Evolutionary conservation across 164 flowering plant species (phyloP).

Genomic region (Annona squamosa): DNA sequence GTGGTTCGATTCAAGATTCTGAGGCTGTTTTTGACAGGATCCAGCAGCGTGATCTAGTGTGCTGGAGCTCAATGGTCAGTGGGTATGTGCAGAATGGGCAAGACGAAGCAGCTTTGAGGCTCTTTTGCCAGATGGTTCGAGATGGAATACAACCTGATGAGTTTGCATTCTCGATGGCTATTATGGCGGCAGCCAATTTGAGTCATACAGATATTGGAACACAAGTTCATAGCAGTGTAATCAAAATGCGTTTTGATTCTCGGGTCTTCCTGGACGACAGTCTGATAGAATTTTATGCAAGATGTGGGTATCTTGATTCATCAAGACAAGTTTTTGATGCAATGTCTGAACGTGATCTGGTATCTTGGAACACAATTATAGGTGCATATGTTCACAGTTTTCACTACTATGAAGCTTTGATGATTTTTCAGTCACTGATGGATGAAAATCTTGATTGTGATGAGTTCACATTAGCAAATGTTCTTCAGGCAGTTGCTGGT

Average conservation of each 20-base stretch:
- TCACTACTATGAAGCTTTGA: conserved; percentile 17
- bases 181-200: conserved; percentile 23
- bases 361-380: conserved; percentile 30
- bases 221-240: conserved; percentile 23
- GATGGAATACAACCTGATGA: conserved; percentile 18
- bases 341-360: conserved; percentile 23
- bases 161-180: conserved; percentile 18
- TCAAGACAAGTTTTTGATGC: conserved; percentile 16
- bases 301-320: conserved; percentile 20
- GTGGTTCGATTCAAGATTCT: conserved; percentile 20
- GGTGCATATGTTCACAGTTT: conserved; percentile 21
- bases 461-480: conserved; percentile 21
- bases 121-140: conserved; percentile 17
- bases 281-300: conserved; percentile 29
- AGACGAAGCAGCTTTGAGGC: conserved; percentile 22
- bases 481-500: conserved; percentile 21
- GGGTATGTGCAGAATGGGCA: conserved; percentile 26
- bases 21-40: conserved; percentile 20
- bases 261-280: conserved; percentile 24
- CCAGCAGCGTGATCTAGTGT: conserved; percentile 22
- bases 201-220: conserved; percentile 18
- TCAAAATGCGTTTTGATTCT: conserved; percentile 23
- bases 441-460: conserved; percentile 17
- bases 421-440: conserved; percentile 18
- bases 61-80: conserved; percentile 26